Evolutionary conservation across 768 basidiomycete genomes (phyloP), one percentile per base, ranked within the genome.

Genomic region (Leccinum arenicola): DNA sequence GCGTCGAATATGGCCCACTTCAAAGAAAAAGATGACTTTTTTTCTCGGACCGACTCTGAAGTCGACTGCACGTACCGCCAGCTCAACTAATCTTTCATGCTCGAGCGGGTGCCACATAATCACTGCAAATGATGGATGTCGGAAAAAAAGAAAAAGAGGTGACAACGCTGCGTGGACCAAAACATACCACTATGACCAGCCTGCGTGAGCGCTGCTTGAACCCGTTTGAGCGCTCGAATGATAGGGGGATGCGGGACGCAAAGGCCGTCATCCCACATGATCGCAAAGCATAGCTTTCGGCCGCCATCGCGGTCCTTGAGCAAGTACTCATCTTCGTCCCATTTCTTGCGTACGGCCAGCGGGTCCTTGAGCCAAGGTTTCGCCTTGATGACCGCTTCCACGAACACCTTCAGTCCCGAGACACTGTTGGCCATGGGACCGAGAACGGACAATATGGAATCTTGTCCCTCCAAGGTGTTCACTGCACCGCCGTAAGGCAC

Each of bases 361-460:
- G 89, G 85, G 64, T 93, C 91, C 56, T 74, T 79, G 4, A 78
- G 64, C 91, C 91, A 92, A 4, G 90, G 86, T 60, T 81, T 75
- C 25, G 75, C 66, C 61, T 78, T 80, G 17, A 87, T 65, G 19
- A 95, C 80, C 1, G 83, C 80, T 68, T 87, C 79, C 71, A 83
- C 82, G 72, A 94, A 93, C 0, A 72, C 63, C 67, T 84, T 86
- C 56, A 94, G 70, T n/a, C 82, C 88, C 8, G 70, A 74, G 52
- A 92, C 61, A 35, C 82, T 82, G 47, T 73, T 76, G 2, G 84
- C 75, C 54, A 93, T 75, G 5, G 93, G 93, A 0, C 93, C 93
- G 12, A 93, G 77, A 29, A 92, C 88, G 3, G 90, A 89, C 4
- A 76, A 75, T 29, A 90, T 65, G 15, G 86, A 83, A 60, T 92